Evolutionary conservation across 2,329 filamentous ascomycete species (phyloP), one percentile per base, ranked within the genome.

Genomic region (Penicillium occitanis): DNA sequence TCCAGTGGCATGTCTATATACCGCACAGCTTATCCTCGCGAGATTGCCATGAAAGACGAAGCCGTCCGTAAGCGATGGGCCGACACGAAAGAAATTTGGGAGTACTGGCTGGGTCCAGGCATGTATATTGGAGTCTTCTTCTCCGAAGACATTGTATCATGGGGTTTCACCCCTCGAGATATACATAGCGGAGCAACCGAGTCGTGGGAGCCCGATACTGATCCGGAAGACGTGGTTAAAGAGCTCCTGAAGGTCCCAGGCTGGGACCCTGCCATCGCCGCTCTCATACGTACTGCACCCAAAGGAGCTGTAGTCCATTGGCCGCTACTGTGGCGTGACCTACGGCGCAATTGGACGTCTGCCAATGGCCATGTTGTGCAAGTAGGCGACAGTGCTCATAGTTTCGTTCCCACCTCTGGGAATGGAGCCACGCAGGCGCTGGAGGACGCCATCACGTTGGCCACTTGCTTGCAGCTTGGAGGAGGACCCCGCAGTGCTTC

Each of bases 361-460:
- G 1, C 62, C 61, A n/a, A 66, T 66, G 40, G 61, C 57, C 2
- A 61, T 68, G 48, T 68, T 72, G 37, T 66, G 67, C 64, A 68
- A 68, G 7, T 66, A 66, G 40, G 65, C 74, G 3, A 75, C 69
- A 1, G 58, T 68, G 3, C 51, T 69, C 8, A 69, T 67, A 28
- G 81, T 84, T 59, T 79, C 84, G 68, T 81, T 83, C 73, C 84
- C 81, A 67, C 78, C 81, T 67, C 77, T 84, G 61, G 19, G 2
- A 58, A 35, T n/a, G 1, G 75, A 83, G 19, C 83, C 80, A 81
- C 75, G 78, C 69, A 83, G 70, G 79, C 83, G 69, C 30, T 64
- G 5, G 61, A 64, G 37, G 61, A 64, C 42, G 77, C 80, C 33
- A 75, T 83, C 33, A 77, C 79, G 11, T 71, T 84, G 63, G 81